Conservation (phyloP, 306 rosid genomes). For the Sicyos edulis region DNA sequence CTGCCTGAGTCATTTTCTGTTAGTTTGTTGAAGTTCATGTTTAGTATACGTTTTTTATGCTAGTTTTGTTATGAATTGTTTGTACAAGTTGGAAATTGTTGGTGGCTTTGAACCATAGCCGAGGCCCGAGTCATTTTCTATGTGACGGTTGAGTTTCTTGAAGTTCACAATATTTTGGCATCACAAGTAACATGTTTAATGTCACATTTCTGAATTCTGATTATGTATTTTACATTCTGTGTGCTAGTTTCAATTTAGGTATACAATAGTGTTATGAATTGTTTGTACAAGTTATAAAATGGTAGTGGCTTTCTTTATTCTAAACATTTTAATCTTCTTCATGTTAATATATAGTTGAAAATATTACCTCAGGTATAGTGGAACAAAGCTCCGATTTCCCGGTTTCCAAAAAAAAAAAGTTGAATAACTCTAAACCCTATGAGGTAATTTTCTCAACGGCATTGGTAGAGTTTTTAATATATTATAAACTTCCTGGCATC, state of each 20-base stretch:
- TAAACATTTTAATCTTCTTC: background rate
- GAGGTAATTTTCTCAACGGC: background rate
- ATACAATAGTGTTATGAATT: background rate
- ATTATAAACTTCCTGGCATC: slow-evolving; percentile 30
- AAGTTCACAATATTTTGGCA: background rate
- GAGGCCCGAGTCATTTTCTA: background rate
- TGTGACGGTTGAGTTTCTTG: background rate
- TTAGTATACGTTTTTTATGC: background rate
- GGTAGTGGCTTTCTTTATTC: background rate
- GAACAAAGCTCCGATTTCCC: too few species aligned
- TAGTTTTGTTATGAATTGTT: background rate
- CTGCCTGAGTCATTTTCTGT: too few species aligned
- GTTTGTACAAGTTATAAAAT: background rate
- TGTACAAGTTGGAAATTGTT: background rate
- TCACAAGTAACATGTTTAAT: slow-evolving; percentile 11
- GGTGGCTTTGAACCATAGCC: background rate
- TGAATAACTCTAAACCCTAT: background rate
- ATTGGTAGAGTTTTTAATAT: slow-evolving; percentile 10
- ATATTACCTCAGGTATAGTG: too few species aligned
- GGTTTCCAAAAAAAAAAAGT: too few species aligned
- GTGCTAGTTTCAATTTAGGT: background rate
- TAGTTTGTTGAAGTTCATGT: too few species aligned
- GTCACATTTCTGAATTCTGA: background rate
- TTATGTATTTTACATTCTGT: background rate
- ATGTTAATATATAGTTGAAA: background rate